Evolutionary conservation across 2,329 filamentous ascomycete species (phyloP).

Genomic region (Laburnicola sp.): DNA sequence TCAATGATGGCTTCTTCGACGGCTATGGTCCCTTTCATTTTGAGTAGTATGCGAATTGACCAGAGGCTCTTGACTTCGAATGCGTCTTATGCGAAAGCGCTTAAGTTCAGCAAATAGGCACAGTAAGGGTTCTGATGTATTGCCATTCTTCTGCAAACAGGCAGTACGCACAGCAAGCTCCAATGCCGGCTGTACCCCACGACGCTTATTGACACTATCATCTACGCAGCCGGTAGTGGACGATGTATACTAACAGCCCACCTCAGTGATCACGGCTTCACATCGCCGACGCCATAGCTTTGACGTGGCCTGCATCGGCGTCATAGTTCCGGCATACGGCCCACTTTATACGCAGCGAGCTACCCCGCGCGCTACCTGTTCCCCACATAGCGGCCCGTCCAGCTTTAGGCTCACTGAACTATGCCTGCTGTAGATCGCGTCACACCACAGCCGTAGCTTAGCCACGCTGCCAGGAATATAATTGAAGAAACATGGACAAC

Average conservation of each 20-base stretch:
- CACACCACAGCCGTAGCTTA: too few species aligned
- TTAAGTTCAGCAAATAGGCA: background rate
- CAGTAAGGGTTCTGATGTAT: background rate
- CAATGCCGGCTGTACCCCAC: background rate
- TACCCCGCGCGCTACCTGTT: slow-evolving; percentile 21
- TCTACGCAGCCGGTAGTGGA: background rate
- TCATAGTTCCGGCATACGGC: slow-evolving; percentile 15
- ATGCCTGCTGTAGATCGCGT: too few species aligned
- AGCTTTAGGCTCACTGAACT: too few species aligned
- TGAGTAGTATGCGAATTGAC: background rate
- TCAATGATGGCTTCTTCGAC: slow-evolving; percentile 37
- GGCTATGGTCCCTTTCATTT: slow-evolving; percentile 33
- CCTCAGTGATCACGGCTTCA: slow-evolving; percentile 6
- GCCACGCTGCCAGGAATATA: too few species aligned
- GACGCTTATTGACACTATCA: too few species aligned
- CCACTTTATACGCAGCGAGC: slow-evolving; percentile 2
- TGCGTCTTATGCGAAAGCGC: too few species aligned
- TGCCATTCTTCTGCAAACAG: background rate
- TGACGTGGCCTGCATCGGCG: slow-evolving; percentile 6
- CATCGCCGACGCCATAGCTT: slow-evolving; percentile 14
- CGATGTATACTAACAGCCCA: background rate
- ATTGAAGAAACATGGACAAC: too few species aligned
- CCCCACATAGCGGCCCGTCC: slow-evolving; percentile 19
- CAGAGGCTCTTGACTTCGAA: background rate
- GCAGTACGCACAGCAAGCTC: background rate